phyloP scores from a whole-genome alignment of 306 rosid genomes.

The Ziziphus jujuba region DNA sequence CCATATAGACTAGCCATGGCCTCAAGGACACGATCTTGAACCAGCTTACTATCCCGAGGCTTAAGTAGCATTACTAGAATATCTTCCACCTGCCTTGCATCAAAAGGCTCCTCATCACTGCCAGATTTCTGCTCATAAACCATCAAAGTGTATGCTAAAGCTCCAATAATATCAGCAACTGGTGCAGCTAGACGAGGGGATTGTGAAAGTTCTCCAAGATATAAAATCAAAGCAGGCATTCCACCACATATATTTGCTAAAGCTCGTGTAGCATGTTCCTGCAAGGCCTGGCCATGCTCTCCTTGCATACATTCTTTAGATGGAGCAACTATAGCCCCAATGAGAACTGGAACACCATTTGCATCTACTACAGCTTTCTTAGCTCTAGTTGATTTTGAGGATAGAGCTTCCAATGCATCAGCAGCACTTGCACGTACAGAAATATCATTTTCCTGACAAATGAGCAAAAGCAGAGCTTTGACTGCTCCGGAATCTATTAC shows the following conservation, averaged over 20 bases:
- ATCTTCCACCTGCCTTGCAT: slow-evolving; percentile 72
- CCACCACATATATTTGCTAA: slow-evolving; percentile 94
- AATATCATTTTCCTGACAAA: slow-evolving; percentile 73
- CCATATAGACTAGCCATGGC: slow-evolving; percentile 97
- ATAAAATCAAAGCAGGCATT: slow-evolving; percentile 73
- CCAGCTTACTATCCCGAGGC: slow-evolving; percentile 70
- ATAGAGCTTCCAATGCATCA: slow-evolving; percentile 91
- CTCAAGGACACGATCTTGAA: slow-evolving; percentile 94
- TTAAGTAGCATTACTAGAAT: slow-evolving; percentile 73
- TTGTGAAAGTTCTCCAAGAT: slow-evolving; percentile 90
- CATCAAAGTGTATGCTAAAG: slow-evolving; percentile 92
- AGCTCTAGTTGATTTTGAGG: slow-evolving; percentile 71
- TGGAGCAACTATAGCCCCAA: slow-evolving; percentile 96
- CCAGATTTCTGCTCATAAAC: slow-evolving; percentile 63
- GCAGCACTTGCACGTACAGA: slow-evolving; percentile 98
- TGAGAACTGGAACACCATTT: slow-evolving; percentile 77
- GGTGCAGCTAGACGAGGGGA: slow-evolving; percentile 76
- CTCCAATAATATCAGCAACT: slow-evolving; percentile 90
- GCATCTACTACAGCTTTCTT: slow-evolving; percentile 73
- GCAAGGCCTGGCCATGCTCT: slow-evolving; percentile 69
- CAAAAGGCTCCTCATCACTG: slow-evolving; percentile 51
- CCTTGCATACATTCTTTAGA: slow-evolving; percentile 94
- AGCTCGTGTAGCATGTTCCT: slow-evolving; percentile 79
- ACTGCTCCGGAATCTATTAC: slow-evolving; percentile 93
- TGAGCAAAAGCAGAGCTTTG: slow-evolving; percentile 74